These are phyloP conservation scores for Malbranchea cinnamomea DNA, from an alignment of 2,329 filamentous ascomycete species.

Conservation along the genomic window DNA sequence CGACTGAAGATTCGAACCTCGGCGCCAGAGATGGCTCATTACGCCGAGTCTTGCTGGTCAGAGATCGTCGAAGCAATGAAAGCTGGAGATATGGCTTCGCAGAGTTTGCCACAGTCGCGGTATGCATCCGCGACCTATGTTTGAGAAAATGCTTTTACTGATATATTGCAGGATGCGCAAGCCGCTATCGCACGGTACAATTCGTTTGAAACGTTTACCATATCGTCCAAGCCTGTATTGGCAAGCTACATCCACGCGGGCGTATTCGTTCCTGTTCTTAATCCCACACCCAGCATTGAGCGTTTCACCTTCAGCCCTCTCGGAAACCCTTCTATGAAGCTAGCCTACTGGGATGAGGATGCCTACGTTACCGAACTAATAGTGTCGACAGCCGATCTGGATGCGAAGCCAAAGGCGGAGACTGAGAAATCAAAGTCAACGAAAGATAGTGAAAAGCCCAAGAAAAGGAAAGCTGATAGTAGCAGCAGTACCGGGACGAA, in stretches of 20 bases:
- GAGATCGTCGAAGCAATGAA: conserved; percentile 54
- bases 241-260: conserved; percentile 70
- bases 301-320: conserved; percentile 55
- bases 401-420: conserved; percentile 15
- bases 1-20: conserved; percentile 43
- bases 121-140: conserved; percentile 12
- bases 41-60: conserved; percentile 60
- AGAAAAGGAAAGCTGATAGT: conserved; percentile 33
- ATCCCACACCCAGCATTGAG: conserved; percentile 42
- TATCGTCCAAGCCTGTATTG: conserved; percentile 55
- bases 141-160: too few relatives aligned
- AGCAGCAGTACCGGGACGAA: conserved; percentile 20
- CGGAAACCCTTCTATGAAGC: conserved; percentile 49
- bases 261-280: conserved; percentile 62
- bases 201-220: conserved; percentile 60
- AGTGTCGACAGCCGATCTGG: conserved; percentile 39
- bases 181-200: conserved; percentile 58
- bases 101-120: conserved; percentile 60
- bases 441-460: conserved; percentile 30
- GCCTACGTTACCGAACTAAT: conserved; percentile 54
- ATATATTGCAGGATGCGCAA: conserved; percentile 47
- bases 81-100: conserved; percentile 74
- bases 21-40: conserved; percentile 63
- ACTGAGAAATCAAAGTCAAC: conserved; percentile 14
- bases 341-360: conserved; percentile 64